Evolutionary conservation across 495 filamentous ascomycete species (phyloP), one percentile per base, ranked within the genome.

Genomic region (Evernia prunastri): DNA sequence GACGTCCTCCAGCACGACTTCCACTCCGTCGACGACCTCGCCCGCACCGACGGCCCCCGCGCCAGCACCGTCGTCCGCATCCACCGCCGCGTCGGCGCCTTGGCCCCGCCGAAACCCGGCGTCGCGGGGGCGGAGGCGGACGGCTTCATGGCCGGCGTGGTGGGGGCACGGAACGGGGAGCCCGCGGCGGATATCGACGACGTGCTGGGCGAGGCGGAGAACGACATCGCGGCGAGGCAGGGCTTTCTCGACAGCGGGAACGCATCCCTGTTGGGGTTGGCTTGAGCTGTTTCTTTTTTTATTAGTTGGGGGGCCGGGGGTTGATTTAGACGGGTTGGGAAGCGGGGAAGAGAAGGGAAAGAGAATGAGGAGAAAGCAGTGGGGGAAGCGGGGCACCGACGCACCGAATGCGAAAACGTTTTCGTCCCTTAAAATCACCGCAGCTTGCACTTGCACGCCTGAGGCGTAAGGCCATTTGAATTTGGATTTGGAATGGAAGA

Each of bases 61-160:
- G 90, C 90, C 0, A 86, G 90, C 67, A 79, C 85, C 3, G 77
- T 91, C n/a, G 86, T 95, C 4, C 84, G 91, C 4, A 79, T 96
- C 27, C 81, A 85, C 71, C 80, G 89, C 3, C 83, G 88, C 25
- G 90, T 96, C 9, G 88, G 92, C 68, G 79, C 85, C 6, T 83
- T 81, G 17, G 66, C 73, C 25, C 71, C 74, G 11, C 15, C 40
- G 0, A 77, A 76, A 61, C 70, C 78, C 18, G 75, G 76, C 59
- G 72, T 77, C 43, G 77, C 63, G 62, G 78, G 75, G 57, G 79
- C 77, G 40, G 78, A 79, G 8, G 72, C 76, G 7, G 72, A 76
- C 27, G 79, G 76, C 71, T 69, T 77, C 36, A 69, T 78, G 27
- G 65, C 63, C 18, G 74, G 70, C 25, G 76, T 77, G 20, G 72